Evolutionary conservation across 2,329 filamentous ascomycete genomes (phyloP).

Genomic region (Penicillium sp.): DNA sequence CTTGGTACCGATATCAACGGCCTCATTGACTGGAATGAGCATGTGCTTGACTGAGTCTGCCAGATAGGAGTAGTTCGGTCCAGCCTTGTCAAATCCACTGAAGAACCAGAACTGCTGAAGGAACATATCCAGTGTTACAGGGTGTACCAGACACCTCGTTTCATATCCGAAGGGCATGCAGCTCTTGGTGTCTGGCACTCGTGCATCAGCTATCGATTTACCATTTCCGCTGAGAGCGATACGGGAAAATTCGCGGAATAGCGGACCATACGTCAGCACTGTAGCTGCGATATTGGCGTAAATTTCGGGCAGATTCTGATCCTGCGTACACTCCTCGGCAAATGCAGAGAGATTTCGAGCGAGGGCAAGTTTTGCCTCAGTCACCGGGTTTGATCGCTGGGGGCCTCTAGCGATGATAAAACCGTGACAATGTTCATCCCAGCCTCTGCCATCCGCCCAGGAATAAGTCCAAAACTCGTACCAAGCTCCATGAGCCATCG

Average conservation of each 20-base stretch:
- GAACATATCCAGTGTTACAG: slow-evolving; percentile 6
- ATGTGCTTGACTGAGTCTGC: slow-evolving; percentile 7
- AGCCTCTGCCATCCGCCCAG: slow-evolving; percentile 27
- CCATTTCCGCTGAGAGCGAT: slow-evolving; percentile 3
- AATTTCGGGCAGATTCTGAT: neutral
- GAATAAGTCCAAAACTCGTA: slow-evolving; percentile 33
- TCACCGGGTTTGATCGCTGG: slow-evolving; percentile 25
- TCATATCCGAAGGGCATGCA: slow-evolving; percentile 6
- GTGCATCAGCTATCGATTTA: slow-evolving; percentile 2
- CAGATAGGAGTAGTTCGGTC: slow-evolving; percentile 2
- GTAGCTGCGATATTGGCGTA: slow-evolving; percentile 5
- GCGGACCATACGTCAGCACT: neutral
- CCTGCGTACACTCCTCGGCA: neutral
- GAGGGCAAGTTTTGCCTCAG: slow-evolving; percentile 7
- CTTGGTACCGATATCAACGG: neutral
- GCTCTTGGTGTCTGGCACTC: slow-evolving; percentile 4
- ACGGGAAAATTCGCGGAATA: slow-evolving; percentile 7
- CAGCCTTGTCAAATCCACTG: slow-evolving; percentile 4
- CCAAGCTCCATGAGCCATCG: slow-evolving; percentile 17
- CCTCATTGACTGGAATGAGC: slow-evolving; percentile 7
- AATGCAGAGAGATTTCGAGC: slow-evolving; percentile 1
- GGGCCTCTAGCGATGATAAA: slow-evolving; percentile 28
- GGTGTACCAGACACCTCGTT: slow-evolving; percentile 2
- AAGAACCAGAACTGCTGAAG: slow-evolving; percentile 9
- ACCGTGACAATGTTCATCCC: slow-evolving; percentile 31